Conservation (phyloP, 192 early-diverging fungal genomes). For the Coemansia sp. region DNA sequence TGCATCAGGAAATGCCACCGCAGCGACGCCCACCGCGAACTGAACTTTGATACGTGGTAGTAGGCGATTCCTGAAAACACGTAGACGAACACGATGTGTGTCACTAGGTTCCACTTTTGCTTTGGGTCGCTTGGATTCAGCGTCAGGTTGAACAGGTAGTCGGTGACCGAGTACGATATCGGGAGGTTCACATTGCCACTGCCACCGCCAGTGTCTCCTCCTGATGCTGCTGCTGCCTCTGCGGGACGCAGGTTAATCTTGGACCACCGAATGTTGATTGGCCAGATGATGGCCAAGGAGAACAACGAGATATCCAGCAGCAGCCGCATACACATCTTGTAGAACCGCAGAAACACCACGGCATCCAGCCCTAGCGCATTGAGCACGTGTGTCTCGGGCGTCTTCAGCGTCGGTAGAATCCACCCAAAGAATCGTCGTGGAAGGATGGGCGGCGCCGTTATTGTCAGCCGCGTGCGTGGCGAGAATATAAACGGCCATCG, state of each 20-base stretch:
- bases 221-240: constrained; percentile 9
- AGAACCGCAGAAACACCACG: constrained; percentile 56
- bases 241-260: constrained; percentile 21
- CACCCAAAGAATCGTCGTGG: constrained; percentile 50
- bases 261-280: constrained; percentile 51
- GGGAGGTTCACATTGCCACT: constrained; percentile 17
- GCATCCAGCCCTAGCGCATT: constrained; percentile 55
- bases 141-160: constrained; percentile 55
- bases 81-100: constrained; percentile 53
- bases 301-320: constrained; percentile 44
- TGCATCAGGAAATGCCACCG: constrained; percentile 58
- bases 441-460: constrained; percentile 46
- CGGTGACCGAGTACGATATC: constrained; percentile 37
- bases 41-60: constrained; percentile 54
- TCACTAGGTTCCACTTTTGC: constrained; percentile 46
- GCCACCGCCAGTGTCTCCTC: constrained; percentile 1
- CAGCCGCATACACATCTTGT: constrained; percentile 54
- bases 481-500: constrained; percentile 55
- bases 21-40: constrained; percentile 52
- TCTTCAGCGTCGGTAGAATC: constrained; percentile 47
- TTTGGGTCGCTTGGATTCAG: constrained; percentile 33
- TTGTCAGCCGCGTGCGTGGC: constrained; percentile 49
- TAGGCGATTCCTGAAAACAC: constrained; percentile 52
- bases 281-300: constrained; percentile 47
- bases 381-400: constrained; percentile 54